These are phyloP conservation scores for Arthroderma sp. DNA, from an alignment of 2,329 filamentous ascomycete species.

Conservation along the genomic window DNA sequence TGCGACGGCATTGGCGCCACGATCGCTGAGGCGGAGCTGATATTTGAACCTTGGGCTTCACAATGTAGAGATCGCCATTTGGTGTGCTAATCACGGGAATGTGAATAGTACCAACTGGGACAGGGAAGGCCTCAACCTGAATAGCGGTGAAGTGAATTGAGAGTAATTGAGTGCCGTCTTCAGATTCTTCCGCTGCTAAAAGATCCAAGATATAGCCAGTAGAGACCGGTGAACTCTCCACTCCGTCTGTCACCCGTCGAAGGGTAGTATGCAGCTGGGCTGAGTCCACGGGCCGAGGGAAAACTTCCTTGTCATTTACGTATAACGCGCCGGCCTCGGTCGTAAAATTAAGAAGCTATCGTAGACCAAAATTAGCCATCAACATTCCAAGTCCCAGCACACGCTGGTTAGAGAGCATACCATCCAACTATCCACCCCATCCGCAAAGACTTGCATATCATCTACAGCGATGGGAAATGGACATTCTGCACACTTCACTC, in stretches of 20 bases:
- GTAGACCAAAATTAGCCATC: conserved; percentile 2
- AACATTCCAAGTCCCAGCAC: background rate
- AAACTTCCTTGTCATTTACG: conserved; percentile 27
- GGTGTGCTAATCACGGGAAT: conserved; percentile 26
- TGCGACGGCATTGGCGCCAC: conserved; percentile 31
- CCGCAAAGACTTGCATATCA: conserved; percentile 20
- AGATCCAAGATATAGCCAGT: conserved; percentile 33
- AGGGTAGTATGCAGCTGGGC: conserved; percentile 22
- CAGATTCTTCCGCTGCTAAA: conserved; percentile 16
- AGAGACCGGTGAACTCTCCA: conserved; percentile 23
- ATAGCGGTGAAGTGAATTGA: conserved; percentile 33
- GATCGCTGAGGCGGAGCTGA: conserved; percentile 22
- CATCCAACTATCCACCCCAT: conserved; percentile 23
- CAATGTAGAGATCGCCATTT: conserved; percentile 25
- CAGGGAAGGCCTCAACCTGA: conserved; percentile 29
- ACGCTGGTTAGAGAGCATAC: conserved; percentile 15
- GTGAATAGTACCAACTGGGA: conserved; percentile 31
- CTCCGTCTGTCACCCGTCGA: conserved; percentile 22
- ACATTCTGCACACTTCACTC: conserved; percentile 26
- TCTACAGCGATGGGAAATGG: conserved; percentile 22
- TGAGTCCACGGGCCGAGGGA: conserved; percentile 21
- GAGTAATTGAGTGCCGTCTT: conserved; percentile 22
- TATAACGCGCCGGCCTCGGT: conserved; percentile 22
- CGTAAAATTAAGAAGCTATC: conserved; percentile 24
- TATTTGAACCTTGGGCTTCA: conserved; percentile 25